Conservation (phyloP, 2,329 filamentous ascomycete genomes). For the Trichoderma sp. region DNA sequence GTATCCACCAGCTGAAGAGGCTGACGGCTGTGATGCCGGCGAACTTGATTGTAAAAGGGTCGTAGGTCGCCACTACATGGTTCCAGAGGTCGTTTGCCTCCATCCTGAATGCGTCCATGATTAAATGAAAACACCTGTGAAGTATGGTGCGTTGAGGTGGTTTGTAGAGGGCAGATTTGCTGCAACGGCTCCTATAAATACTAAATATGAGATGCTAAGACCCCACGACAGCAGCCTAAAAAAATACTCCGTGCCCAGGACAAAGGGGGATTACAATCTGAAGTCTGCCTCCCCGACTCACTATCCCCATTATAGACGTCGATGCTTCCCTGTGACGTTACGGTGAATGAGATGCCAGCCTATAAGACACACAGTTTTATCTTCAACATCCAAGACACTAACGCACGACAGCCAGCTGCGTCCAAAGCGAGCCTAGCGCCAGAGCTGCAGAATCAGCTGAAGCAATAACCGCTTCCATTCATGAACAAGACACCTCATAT, state of each 20-base stretch:
- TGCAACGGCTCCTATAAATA: neutral
- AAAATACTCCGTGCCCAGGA: neutral
- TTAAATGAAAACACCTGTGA: neutral
- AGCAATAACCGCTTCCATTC: neutral
- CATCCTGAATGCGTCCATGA: neutral
- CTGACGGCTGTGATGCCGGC: slow-evolving; percentile 44
- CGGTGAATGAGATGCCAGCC: neutral
- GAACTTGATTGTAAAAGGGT: slow-evolving; percentile 41
- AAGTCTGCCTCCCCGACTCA: neutral
- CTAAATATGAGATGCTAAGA: neutral
- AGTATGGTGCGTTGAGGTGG: neutral
- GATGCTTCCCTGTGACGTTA: neutral
- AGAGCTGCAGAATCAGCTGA: neutral
- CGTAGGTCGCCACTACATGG: slow-evolving; percentile 29
- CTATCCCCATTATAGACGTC: neutral
- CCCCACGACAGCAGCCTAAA: neutral
- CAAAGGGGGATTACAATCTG: neutral
- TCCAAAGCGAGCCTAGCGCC: neutral
- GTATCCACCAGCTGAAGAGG: slow-evolving; percentile 49
- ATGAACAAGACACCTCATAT: neutral
- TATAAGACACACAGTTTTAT: neutral
- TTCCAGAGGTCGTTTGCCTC: slow-evolving; percentile 25
- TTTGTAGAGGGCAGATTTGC: neutral
- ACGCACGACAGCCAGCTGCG: neutral
- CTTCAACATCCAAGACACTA: neutral